phyloP scores from a whole-genome alignment of 129 eudicot genomes.

The Cynara cardunculus region DNA sequence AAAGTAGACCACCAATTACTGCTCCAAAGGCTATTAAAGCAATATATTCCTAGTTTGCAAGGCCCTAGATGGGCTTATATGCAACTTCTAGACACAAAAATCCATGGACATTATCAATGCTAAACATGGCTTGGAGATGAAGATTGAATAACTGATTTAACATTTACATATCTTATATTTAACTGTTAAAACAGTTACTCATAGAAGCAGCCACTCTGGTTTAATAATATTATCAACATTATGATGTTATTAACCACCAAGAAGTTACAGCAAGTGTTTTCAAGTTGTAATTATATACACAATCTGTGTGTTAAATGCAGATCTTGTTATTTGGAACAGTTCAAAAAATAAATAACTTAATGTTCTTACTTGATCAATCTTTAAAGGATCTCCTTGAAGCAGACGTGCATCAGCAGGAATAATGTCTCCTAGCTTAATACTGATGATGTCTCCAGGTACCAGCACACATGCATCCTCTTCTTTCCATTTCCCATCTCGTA shows the following conservation, averaged over 20 bases:
- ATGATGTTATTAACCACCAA: neutral
- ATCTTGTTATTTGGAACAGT: neutral
- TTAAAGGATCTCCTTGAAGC: conserved; percentile 51
- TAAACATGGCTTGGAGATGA: no score
- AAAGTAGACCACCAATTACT: neutral
- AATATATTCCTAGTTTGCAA: neutral
- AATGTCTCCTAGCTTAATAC: conserved; percentile 51
- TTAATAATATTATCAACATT: neutral
- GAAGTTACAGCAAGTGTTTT: neutral
- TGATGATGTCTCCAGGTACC: conserved; percentile 54
- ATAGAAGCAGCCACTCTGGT: no score
- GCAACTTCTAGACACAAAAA: no score
- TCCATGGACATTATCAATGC: no score
- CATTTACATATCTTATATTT: no score
- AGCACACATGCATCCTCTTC: conserved; percentile 53
- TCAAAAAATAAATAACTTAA: neutral
- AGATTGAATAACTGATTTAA: no score
- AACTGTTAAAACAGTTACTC: no score
- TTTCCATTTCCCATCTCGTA: conserved; percentile 55
- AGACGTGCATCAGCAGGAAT: conserved; percentile 61
- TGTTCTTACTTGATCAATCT: conserved; percentile 48
- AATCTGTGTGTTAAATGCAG: no score
- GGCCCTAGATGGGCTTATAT: no score
- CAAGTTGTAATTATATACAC: neutral
- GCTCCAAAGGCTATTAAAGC: neutral